Evolutionary conservation across 305 asterid species (phyloP), one percentile per base, ranked within the genome.

Genomic region (Nicotiana rustica): DNA sequence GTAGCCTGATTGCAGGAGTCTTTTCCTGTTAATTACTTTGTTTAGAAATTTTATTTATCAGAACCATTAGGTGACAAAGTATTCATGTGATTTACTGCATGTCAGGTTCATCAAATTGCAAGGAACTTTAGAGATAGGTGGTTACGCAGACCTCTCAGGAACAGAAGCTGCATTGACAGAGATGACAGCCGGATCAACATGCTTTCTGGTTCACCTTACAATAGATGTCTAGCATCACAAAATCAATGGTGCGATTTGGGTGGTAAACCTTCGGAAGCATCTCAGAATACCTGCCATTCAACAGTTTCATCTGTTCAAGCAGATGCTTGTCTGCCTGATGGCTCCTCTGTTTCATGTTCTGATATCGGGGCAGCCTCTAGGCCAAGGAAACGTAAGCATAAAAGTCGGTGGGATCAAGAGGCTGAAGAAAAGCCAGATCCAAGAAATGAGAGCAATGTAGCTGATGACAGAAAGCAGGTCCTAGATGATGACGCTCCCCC

Each of bases 351-450:
- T 81, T 83, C 91, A 15, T 83, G 79, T 85, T 89, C 81, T 82
- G 79, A 83, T 81, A 81, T 76, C 80, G 70, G 84, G 77, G 87
- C 67, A 61, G 78, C 83, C 81, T 75, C 49, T 82, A 67, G 81
- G 19, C 82, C 83, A 83, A 85, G 86, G 80, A 90, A 47, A 85
- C 91, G 91, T 67, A 92, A 92, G 85, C 95, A 95, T 71, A 92
- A 91, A 89, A 93, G 97, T 86, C 92, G 96, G 61, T 95, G 98
- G 98, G 98, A 93, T 87, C 88, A 79, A 89, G 95, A 93, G 13
- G 80, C 67, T 17, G 90, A 85, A 62, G 89, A 83, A 64, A 83
- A 77, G 82, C 88, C 88, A 49, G 85, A 80, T 44, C 80, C 88
- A 81, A 81, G 86, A 82, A 67, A 19, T 81, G 90, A 89, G 77